Percentiles rank a stretch among this genome's conserved stretches.
phyloP scores from a whole-genome alignment of 805 yeast species.

The Spathaspora gorwiae region DNA sequence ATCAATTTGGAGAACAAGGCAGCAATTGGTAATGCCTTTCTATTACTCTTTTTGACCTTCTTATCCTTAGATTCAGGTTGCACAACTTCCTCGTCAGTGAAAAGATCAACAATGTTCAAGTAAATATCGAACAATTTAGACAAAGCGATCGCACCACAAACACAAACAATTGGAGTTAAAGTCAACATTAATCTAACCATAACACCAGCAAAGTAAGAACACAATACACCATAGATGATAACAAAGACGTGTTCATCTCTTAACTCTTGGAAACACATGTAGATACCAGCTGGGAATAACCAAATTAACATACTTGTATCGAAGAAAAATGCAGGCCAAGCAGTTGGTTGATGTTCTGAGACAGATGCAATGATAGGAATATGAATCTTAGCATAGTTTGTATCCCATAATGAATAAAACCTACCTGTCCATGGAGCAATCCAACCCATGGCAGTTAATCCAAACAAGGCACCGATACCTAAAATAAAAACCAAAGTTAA shows the following conservation, averaged over 20 bases:
- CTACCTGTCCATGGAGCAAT: slow-evolving; percentile 99
- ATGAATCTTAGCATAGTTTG: slow-evolving; percentile 94
- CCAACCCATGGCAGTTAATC: slow-evolving; percentile 82
- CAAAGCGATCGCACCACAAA: slow-evolving; percentile 83
- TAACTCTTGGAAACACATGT: slow-evolving; percentile 82
- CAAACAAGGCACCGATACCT: slow-evolving; percentile 69
- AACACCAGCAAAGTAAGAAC: slow-evolving; percentile 97
- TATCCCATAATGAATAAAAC: slow-evolving; percentile 97
- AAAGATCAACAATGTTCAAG: slow-evolving; percentile 53
- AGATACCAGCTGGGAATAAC: slow-evolving; percentile 98
- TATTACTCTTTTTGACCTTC: slow-evolving; percentile 7
- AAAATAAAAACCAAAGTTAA: slow-evolving; percentile 49
- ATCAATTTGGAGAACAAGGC: slow-evolving; percentile 51
- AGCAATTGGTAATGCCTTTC: slow-evolving; percentile 16
- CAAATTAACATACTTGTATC: slow-evolving; percentile 90
- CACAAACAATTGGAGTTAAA: slow-evolving; percentile 93
- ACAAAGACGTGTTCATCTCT: slow-evolving; percentile 90
- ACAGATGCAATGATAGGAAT: slow-evolving; percentile 98
- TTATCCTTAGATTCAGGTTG: slow-evolving; percentile 5
- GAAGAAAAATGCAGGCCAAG: slow-evolving; percentile 98
- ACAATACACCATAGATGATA: slow-evolving; percentile 86
- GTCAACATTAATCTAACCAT: slow-evolving; percentile 98
- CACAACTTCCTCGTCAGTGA: slow-evolving; percentile 14
- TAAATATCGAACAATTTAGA: slow-evolving; percentile 82
- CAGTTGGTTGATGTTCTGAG: slow-evolving; percentile 99